Evolutionary conservation across 345 rosid genomes (phyloP).

Genomic region (Eucalyptus regnans): DNA sequence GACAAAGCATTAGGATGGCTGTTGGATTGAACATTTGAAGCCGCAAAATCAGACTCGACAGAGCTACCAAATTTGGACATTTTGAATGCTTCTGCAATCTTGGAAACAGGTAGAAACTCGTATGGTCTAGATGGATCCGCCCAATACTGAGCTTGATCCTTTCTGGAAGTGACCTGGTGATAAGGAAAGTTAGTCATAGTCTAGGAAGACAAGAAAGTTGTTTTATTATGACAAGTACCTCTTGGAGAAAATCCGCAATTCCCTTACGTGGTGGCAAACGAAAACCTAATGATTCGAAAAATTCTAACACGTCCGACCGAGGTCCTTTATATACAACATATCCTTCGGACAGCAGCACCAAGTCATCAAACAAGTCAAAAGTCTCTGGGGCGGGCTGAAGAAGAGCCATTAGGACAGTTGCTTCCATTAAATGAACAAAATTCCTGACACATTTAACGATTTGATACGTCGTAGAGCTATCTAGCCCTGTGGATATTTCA

Average conservation of each 20-base stretch:
- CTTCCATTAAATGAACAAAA: conserved; percentile 87
- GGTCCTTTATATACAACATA: conserved; percentile 83
- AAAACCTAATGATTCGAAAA: conserved; percentile 88
- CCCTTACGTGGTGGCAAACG: conserved; percentile 73
- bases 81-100: conserved; percentile 62
- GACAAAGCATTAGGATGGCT: conserved; percentile 51
- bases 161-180: conserved; percentile 76
- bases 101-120: conserved; percentile 44
- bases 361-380: conserved; percentile 82
- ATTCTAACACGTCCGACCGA: conserved; percentile 52
- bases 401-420: conserved; percentile 85
- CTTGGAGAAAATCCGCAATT: conserved; percentile 95
- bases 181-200: background rate
- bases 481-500: conserved; percentile 96
- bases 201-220: background rate
- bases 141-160: conserved; percentile 98
- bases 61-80: conserved; percentile 48
- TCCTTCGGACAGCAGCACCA: conserved; percentile 77
- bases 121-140: conserved; percentile 71
- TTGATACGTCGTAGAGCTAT: conserved; percentile 89
- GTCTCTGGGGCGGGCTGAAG: conserved; percentile 99
- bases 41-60: conserved; percentile 31
- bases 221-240: conserved; percentile 29
- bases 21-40: conserved; percentile 36
- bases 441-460: conserved; percentile 74